These are phyloP conservation scores for Aspergillus coremiiformis DNA, from an alignment of 495 filamentous ascomycete genomes.

Conservation along the genomic window DNA sequence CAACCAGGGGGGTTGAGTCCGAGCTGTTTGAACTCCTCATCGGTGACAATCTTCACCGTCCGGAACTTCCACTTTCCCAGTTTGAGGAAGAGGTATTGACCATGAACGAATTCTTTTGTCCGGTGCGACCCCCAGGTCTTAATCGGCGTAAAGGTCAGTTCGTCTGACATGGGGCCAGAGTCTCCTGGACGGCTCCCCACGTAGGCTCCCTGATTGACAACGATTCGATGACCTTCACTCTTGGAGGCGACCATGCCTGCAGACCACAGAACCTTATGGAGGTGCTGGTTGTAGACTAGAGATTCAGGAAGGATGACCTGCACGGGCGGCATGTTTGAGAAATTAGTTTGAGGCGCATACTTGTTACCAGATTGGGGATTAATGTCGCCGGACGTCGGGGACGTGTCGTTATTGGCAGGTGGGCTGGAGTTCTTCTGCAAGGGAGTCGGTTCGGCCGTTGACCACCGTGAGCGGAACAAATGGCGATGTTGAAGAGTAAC, in stretches of 20 bases:
- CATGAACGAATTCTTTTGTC: conserved; percentile 54
- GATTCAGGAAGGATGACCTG: conserved; percentile 61
- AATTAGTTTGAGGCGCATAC: conserved; percentile 38
- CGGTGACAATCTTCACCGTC: conserved; percentile 61
- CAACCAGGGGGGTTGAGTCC: conserved; percentile 41
- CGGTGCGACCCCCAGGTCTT: conserved; percentile 50
- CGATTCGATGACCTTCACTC: conserved; percentile 59
- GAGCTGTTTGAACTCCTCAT: conserved; percentile 53
- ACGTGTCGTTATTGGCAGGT: conserved; percentile 14
- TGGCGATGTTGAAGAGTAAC: conserved; percentile 52
- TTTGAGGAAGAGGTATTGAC: conserved; percentile 58
- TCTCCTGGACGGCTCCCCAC: conserved; percentile 55
- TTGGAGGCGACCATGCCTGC: conserved; percentile 59
- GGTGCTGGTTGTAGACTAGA: conserved; percentile 52
- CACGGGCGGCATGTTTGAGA: conserved; percentile 39
- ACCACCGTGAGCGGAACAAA: conserved; percentile 44
- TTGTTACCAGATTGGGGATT: conserved; percentile 37
- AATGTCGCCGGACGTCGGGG: conserved; percentile 17
- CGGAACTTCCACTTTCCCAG: conserved; percentile 76
- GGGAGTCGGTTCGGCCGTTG: conserved; percentile 35
- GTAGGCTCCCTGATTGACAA: conserved; percentile 52
- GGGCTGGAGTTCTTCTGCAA: conserved; percentile 23
- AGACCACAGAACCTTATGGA: conserved; percentile 57
- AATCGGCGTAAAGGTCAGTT: conserved; percentile 56
- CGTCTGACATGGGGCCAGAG: conserved; percentile 45